Evolutionary conservation across 1,284 basidiomycete genomes (phyloP).

Genomic region (Leucoagaricus sp.): DNA sequence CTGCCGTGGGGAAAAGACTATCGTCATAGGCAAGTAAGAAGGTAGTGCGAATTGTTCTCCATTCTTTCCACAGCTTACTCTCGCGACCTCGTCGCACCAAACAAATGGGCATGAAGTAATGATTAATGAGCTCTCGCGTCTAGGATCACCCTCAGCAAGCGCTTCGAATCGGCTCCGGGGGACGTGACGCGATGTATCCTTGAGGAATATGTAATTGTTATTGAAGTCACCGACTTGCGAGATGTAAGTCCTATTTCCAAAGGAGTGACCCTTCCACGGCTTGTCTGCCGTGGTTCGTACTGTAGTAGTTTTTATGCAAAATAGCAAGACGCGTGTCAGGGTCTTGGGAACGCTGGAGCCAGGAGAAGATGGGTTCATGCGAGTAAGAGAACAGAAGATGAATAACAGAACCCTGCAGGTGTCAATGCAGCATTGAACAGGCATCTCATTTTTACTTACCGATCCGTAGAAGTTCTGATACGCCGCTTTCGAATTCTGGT

Average conservation of each 20-base stretch:
- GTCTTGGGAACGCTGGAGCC: neutral
- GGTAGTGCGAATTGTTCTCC: neutral
- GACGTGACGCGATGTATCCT: no score
- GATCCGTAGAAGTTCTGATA: conserved; percentile 12
- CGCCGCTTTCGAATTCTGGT: conserved; percentile 10
- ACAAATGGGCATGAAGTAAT: neutral
- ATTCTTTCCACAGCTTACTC: neutral
- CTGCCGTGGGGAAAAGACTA: neutral
- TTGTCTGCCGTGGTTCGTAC: no score
- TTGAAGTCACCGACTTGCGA: no score
- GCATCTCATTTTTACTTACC: neutral
- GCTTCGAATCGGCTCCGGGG: no score
- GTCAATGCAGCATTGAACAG: neutral
- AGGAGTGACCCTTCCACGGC: no score
- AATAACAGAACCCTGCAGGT: neutral
- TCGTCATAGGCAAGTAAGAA: neutral
- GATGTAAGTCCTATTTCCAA: no score
- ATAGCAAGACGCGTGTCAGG: neutral
- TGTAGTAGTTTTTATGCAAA: neutral
- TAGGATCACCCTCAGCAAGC: neutral
- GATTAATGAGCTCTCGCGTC: neutral
- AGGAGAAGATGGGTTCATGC: neutral
- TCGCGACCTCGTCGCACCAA: conserved; percentile 2
- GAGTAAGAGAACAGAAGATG: neutral
- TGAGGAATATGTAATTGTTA: no score